Conservation (phyloP, 192 early-diverging fungal genomes). For the Nowakowskiella sp. region DNA sequence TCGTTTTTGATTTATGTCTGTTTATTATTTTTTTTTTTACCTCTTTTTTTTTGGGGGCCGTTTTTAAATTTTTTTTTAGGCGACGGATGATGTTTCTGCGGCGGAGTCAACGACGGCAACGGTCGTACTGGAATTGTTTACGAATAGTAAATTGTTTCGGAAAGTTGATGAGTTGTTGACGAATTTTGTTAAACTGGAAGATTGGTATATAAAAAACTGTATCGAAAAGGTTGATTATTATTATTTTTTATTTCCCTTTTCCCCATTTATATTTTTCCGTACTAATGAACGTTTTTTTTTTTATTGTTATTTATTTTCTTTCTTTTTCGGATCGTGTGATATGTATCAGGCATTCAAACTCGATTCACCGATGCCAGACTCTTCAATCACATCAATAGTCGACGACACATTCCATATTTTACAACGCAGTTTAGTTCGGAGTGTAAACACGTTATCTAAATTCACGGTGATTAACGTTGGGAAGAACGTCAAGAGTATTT, state of each 20-base stretch:
- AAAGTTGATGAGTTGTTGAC: slow-evolving; percentile 56
- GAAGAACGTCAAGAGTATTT: too few species aligned
- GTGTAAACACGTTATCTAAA: too few species aligned
- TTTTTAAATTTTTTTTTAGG: too few species aligned
- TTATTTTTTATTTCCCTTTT: neutral
- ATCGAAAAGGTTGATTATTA: slow-evolving; percentile 56
- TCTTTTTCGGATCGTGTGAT: neutral
- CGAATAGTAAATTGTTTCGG: slow-evolving; percentile 49
- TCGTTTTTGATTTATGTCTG: too few species aligned
- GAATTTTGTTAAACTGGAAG: slow-evolving; percentile 64
- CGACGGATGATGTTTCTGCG: too few species aligned
- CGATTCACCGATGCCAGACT: slow-evolving; percentile 31
- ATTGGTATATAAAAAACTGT: slow-evolving; percentile 61
- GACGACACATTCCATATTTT: slow-evolving; percentile 26
- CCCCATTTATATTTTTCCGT: neutral
- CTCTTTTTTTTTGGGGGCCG: too few species aligned
- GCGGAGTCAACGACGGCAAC: too few species aligned
- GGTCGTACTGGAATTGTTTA: too few species aligned
- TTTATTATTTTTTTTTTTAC: too few species aligned
- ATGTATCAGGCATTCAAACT: slow-evolving; percentile 53
- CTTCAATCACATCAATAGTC: slow-evolving; percentile 24
- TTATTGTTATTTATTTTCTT: neutral
- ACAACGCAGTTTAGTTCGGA: too few species aligned
- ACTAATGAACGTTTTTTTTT: neutral
- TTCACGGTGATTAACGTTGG: too few species aligned